A percentile compares a stretch with the other conserved stretches of the same genome.
phyloP scores from a whole-genome alignment of 208 protist genomes.

The Leishmania gerbilli region DNA sequence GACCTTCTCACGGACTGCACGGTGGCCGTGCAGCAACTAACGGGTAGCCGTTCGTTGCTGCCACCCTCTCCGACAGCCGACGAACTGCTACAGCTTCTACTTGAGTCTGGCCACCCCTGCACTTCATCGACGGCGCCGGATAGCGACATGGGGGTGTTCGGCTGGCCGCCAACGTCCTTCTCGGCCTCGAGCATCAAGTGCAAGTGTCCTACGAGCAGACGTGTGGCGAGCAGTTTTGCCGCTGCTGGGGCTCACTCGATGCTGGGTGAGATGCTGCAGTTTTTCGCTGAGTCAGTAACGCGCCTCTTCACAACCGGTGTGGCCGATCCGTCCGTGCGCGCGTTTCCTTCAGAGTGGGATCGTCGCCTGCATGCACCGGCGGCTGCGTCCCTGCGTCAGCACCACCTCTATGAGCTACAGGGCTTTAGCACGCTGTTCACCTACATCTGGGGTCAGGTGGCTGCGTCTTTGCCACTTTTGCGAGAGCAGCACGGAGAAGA shows the following conservation, averaged over 20 bases:
- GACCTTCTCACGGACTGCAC: conserved; percentile 16
- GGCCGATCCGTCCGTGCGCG: conserved; percentile 31
- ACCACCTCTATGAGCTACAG: conserved; percentile 72
- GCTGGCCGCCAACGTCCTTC: neutral
- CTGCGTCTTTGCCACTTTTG: conserved; percentile 28
- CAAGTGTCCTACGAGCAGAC: conserved; percentile 36
- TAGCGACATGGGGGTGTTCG: neutral
- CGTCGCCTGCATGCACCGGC: conserved; percentile 20
- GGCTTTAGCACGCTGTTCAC: conserved; percentile 71
- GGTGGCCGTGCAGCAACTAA: conserved; percentile 26
- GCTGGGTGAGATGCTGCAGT: conserved; percentile 62
- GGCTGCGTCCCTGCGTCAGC: conserved; percentile 22
- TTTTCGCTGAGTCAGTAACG: conserved; percentile 50
- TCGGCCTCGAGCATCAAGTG: conserved; percentile 1
- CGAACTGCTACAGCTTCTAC: conserved; percentile 25
- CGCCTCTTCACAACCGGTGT: conserved; percentile 59
- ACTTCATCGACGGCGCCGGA: neutral
- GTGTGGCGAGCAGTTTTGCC: conserved; percentile 59
- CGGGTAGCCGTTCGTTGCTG: conserved; percentile 33
- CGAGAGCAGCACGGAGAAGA: neutral
- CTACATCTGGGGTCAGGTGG: conserved; percentile 56
- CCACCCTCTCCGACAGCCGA: conserved; percentile 35
- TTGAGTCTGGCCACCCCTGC: conserved; percentile 11
- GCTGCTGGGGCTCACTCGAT: conserved; percentile 61
- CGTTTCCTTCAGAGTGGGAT: conserved; percentile 67